Evolutionary conservation across 768 basidiomycete species (phyloP).

Genomic region (Exidia glandulosa): DNA sequence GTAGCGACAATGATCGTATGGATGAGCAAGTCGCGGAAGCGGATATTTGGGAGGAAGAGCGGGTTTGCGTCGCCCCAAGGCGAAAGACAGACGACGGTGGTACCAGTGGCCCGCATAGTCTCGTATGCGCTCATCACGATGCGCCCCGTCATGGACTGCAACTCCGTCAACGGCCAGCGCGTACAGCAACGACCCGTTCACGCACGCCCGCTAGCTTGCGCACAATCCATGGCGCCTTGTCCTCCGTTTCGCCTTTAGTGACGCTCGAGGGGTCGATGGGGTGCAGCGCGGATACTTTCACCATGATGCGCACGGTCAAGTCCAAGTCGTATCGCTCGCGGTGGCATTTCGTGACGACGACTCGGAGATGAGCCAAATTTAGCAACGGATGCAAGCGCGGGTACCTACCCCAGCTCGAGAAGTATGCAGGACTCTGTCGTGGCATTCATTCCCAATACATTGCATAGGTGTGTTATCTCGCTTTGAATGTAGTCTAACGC

Average conservation of each 20-base stretch:
- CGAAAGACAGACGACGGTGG: constrained; percentile 47
- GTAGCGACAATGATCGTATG: constrained; percentile 53
- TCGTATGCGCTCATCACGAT: constrained; percentile 57
- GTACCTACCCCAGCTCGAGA: no score
- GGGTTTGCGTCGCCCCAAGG: constrained; percentile 60
- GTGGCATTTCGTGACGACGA: no score
- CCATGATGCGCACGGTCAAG: neutral
- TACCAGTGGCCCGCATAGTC: constrained; percentile 48
- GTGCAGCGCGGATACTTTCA: constrained; percentile 5
- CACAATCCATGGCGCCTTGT: constrained; percentile 49
- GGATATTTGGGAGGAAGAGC: constrained; percentile 49
- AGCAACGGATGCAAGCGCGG: no score
- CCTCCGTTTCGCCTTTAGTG: constrained; percentile 34
- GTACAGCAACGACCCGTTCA: constrained; percentile 9
- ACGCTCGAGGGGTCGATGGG: constrained; percentile 10
- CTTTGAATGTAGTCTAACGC: no score
- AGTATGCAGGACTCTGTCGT: no score
- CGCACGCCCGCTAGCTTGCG: constrained; percentile 53
- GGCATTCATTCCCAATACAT: no score
- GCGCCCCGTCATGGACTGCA: constrained; percentile 48
- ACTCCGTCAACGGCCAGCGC: neutral
- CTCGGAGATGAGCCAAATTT: no score
- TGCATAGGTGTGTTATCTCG: no score
- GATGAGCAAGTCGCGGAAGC: constrained; percentile 50
- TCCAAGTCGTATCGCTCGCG: no score